These are phyloP conservation scores for Xylariomycetidae sp. DNA, from an alignment of 2,329 filamentous ascomycete species.

Conservation along the genomic window DNA sequence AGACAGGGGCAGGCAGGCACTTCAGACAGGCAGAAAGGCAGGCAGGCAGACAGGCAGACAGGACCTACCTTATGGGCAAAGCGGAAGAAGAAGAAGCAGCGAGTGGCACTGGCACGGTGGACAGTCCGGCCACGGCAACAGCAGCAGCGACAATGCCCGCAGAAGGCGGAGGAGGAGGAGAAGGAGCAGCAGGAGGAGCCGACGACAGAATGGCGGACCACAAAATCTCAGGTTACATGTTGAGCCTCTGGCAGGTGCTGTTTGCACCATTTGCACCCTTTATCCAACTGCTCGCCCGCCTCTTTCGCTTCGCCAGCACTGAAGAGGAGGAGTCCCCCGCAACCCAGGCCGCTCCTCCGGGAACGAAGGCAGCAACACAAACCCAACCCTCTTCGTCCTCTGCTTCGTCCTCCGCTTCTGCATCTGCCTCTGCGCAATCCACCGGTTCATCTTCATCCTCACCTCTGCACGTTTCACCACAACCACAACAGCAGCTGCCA, in stretches of 20 bases:
- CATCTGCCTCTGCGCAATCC: slow-evolving; percentile 3
- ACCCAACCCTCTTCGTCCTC: slow-evolving; percentile 6
- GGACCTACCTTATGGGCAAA: too few relatives aligned
- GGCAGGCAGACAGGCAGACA: too few relatives aligned
- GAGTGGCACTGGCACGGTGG: too few relatives aligned
- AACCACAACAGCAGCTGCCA: not conserved
- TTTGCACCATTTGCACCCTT: slow-evolving; percentile 31
- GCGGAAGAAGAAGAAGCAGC: slow-evolving; percentile 4
- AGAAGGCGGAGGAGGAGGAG: slow-evolving; percentile 9
- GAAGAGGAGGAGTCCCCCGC: slow-evolving; percentile 8
- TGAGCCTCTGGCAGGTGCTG: slow-evolving; percentile 27
- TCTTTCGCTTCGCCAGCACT: slow-evolving; percentile 20
- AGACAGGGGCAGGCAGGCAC: too few relatives aligned
- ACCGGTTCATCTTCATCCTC: too few relatives aligned
- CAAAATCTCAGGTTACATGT: slow-evolving; percentile 28
- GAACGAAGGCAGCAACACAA: too few relatives aligned
- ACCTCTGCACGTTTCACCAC: not conserved
- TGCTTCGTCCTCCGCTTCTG: slow-evolving; percentile 2
- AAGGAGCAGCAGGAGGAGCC: slow-evolving; percentile 13
- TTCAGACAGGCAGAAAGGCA: too few relatives aligned
- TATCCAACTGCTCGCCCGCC: slow-evolving; percentile 23
- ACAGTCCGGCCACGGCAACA: slow-evolving; percentile 1
- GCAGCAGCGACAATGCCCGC: not conserved
- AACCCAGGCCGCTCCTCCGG: too few relatives aligned
- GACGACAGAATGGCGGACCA: slow-evolving; percentile 28